phyloP scores from a whole-genome alignment of 352 stramenopile genomes.

The Pythium grandisporangium region DNA sequence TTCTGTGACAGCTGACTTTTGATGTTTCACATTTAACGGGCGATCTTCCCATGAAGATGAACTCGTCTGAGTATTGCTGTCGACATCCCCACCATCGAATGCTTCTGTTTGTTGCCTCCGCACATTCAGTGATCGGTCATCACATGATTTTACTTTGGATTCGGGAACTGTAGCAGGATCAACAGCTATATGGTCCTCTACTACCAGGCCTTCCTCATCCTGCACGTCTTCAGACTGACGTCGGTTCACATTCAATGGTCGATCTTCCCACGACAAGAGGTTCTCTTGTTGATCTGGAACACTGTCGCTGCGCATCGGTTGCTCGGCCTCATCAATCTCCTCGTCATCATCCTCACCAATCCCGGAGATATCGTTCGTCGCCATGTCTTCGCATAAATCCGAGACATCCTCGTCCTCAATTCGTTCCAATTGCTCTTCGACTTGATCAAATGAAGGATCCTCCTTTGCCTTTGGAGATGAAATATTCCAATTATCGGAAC shows the following conservation, averaged over 20 bases:
- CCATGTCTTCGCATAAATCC: no score
- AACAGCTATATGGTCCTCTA: neutral
- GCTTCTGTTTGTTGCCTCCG: neutral
- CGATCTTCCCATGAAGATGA: conserved; percentile 8
- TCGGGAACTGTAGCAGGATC: neutral
- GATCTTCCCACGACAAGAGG: neutral
- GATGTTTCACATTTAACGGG: conserved; percentile 1
- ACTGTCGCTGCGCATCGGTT: no score
- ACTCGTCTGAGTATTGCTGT: neutral
- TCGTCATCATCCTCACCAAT: no score
- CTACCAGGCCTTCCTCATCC: neutral
- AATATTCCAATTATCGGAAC: no score
- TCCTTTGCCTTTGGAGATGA: no score
- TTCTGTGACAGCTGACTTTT: no score
- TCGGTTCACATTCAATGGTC: neutral
- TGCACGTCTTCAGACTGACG: neutral
- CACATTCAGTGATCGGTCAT: conserved; percentile 6
- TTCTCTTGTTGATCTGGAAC: conserved; percentile 7
- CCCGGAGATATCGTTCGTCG: no score
- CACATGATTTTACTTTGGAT: no score
- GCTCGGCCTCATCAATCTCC: no score
- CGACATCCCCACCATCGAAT: neutral
- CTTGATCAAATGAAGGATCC: no score
- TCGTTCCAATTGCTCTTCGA: no score
- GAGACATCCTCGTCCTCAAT: no score